Evolutionary conservation across 2,329 filamentous ascomycete species (phyloP).

Genomic region (Aspergillus sp.): DNA sequence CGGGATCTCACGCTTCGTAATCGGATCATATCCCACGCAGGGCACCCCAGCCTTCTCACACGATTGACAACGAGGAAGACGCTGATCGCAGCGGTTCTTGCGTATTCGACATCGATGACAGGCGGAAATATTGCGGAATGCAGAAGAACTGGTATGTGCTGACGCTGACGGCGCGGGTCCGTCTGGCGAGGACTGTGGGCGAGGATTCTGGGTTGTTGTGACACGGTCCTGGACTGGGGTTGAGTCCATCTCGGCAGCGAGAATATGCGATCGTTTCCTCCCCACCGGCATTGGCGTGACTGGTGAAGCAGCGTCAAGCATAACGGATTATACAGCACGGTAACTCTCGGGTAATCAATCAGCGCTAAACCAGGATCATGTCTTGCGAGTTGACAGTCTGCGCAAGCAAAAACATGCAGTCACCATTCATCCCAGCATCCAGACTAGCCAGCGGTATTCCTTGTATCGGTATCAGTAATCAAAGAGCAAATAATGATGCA

Average conservation of each 20-base stretch:
- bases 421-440: too few species aligned
- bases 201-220: constrained; percentile 9
- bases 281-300: constrained; percentile 26
- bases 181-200: constrained; percentile 13
- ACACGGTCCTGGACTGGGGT: constrained; percentile 13
- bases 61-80: constrained; percentile 79
- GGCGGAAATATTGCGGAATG: constrained; percentile 81
- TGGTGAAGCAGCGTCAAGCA: constrained; percentile 29
- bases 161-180: constrained; percentile 12
- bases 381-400: background rate
- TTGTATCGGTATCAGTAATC: too few species aligned
- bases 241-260: constrained; percentile 21
- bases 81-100: constrained; percentile 94
- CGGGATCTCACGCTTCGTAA: constrained; percentile 92
- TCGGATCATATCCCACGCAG: constrained; percentile 93
- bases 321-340: constrained; percentile 11
- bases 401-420: background rate
- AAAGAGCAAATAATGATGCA: too few species aligned
- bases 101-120: constrained; percentile 87
- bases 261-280: constrained; percentile 30
- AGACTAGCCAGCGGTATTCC: too few species aligned
- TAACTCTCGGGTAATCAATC: background rate
- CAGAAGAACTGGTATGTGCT: constrained; percentile 23
- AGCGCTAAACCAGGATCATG: background rate
- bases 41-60: constrained; percentile 89